These are phyloP conservation scores for Suillus placidus DNA, from an alignment of 768 basidiomycete species.

Conservation along the genomic window DNA sequence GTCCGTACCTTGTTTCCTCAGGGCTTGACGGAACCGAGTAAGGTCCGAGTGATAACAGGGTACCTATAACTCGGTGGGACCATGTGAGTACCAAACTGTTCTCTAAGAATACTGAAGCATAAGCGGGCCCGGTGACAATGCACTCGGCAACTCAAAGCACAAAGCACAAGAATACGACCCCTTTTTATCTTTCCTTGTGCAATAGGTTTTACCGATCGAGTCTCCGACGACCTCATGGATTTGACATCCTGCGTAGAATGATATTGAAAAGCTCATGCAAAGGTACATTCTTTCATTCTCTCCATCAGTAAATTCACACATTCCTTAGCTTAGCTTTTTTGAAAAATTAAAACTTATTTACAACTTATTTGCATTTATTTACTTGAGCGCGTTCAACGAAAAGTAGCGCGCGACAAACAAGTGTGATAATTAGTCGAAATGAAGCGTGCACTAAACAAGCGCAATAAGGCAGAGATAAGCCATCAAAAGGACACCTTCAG, in stretches of 20 bases:
- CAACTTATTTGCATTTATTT: no score
- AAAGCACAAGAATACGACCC: background rate
- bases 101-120: background rate
- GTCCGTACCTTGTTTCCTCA: no score
- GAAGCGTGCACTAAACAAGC: no score
- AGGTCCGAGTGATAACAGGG: no score
- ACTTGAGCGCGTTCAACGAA: background rate
- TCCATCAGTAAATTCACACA: no score
- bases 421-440: no score
- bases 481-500: background rate
- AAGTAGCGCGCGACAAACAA: background rate
- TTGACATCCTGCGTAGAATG: slow-evolving; percentile 1
- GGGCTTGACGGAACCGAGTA: no score
- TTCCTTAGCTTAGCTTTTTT: no score
- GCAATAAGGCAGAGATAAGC: background rate
- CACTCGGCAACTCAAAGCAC: background rate
- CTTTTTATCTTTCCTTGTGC: background rate
- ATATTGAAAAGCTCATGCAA: background rate
- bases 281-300: background rate
- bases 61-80: no score
- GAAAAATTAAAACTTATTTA: no score
- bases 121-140: background rate
- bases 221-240: background rate
- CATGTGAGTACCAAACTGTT: background rate
- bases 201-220: background rate